These are phyloP conservation scores for Globisporangium cederbergense DNA, from an alignment of 352 stramenopile species.

Conservation along the genomic window DNA sequence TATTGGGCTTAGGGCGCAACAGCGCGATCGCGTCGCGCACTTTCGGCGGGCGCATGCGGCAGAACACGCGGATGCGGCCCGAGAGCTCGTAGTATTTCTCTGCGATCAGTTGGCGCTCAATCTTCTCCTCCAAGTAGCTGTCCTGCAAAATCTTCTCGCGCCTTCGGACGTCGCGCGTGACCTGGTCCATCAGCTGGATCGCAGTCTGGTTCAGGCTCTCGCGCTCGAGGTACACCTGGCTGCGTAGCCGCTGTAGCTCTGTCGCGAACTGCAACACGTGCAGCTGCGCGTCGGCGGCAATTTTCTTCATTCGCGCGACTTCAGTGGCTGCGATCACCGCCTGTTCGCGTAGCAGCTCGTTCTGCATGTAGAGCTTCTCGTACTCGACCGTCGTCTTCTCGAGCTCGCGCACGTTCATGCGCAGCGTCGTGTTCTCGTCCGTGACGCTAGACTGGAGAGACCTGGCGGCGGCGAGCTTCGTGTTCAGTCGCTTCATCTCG, in stretches of 20 bases:
- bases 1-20: conserved; percentile 86
- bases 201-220: conserved; percentile 31
- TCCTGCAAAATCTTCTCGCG: conserved; percentile 64
- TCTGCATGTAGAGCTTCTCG: conserved; percentile 51
- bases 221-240: conserved; percentile 35
- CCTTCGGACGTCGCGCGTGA: conserved; percentile 39
- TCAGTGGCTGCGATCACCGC: conserved; percentile 38
- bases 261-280: conserved; percentile 32
- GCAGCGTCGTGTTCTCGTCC: conserved; percentile 63
- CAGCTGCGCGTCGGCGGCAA: conserved; percentile 25
- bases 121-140: conserved; percentile 69
- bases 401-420: conserved; percentile 43
- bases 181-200: conserved; percentile 35
- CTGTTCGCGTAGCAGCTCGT: conserved; percentile 60
- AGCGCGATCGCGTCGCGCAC: conserved; percentile 27
- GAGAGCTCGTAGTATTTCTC: conserved; percentile 92
- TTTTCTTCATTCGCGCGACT: conserved; percentile 38
- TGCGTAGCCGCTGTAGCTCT: conserved; percentile 40
- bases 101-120: conserved; percentile 70
- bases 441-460: conserved; percentile 59
- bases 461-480: conserved; percentile 50
- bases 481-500: conserved; percentile 61
- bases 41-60: conserved; percentile 70
- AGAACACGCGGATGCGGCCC: conserved; percentile 93
- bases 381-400: conserved; percentile 49